These are phyloP conservation scores for Xylaria arbuscula DNA, from an alignment of 2,329 filamentous ascomycete species.

Conservation along the genomic window DNA sequence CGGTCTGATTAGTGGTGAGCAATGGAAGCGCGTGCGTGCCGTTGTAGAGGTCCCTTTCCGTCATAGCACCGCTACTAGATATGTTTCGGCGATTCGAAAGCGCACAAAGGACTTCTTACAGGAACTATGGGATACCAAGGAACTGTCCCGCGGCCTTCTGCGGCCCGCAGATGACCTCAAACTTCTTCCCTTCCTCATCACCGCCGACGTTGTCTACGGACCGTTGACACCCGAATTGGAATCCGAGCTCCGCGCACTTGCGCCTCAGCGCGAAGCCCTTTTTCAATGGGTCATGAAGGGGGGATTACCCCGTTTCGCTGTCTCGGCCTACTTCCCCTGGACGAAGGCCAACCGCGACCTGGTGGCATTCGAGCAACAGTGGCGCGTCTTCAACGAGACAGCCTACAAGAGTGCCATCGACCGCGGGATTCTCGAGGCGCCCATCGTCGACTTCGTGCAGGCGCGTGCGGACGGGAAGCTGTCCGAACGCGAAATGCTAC, in stretches of 20 bases:
- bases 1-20: conserved; percentile 52
- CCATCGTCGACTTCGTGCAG: conserved; percentile 13
- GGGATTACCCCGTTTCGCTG: conserved; percentile 48
- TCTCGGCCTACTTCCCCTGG: conserved; percentile 45
- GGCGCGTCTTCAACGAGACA: conserved; percentile 52
- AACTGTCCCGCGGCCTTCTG: conserved; percentile 18
- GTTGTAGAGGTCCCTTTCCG: conserved; percentile 40
- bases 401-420: conserved; percentile 27
- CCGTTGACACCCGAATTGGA: conserved; percentile 44
- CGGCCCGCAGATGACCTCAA: conserved; percentile 43
- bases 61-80: conserved; percentile 6
- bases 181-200: conserved; percentile 52
- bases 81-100: not conserved
- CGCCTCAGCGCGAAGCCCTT: conserved; percentile 48
- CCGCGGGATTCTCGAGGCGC: not conserved
- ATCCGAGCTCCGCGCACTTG: conserved; percentile 42
- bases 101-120: not conserved
- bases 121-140: conserved; percentile 7
- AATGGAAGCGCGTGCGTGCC: conserved; percentile 48
- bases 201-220: conserved; percentile 55
- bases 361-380: conserved; percentile 45
- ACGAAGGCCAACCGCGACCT: conserved; percentile 45
- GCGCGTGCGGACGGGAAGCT: conserved; percentile 33
- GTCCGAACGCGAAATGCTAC: conserved; percentile 46
- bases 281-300: conserved; percentile 52